These are phyloP conservation scores for Lolium perenne DNA, from an alignment of 176 grass and related monocot genomes.

Conservation along the genomic window DNA sequence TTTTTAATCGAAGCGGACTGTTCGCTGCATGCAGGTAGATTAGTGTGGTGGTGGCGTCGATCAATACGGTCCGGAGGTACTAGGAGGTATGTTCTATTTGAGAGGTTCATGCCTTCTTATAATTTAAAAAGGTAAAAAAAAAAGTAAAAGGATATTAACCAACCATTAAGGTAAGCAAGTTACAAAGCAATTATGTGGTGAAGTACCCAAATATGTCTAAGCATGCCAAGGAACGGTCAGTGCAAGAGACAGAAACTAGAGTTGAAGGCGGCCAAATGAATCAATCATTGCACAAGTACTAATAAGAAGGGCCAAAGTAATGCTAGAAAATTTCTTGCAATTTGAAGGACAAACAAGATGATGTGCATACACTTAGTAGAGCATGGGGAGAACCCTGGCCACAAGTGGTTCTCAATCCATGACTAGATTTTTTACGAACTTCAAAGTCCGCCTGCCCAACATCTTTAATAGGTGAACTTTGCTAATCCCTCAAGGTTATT, in stretches of 20 bases:
- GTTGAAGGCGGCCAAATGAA: background rate
- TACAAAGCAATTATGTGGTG: background rate
- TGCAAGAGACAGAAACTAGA: background rate
- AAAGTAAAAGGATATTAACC: background rate
- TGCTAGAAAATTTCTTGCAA: background rate
- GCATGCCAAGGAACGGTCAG: background rate
- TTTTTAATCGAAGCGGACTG: too few species aligned
- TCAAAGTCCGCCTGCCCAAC: background rate
- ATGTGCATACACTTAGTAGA: background rate
- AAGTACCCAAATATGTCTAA: constrained; percentile 6
- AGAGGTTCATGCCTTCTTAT: constrained; percentile 6
- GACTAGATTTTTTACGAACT: background rate
- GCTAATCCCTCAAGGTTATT: background rate
- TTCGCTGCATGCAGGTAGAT: too few species aligned
- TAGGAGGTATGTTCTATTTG: constrained; percentile 3
- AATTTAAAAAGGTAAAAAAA: background rate
- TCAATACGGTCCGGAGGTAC: too few species aligned
- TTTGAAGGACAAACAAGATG: background rate
- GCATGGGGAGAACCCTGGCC: background rate
- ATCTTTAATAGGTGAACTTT: constrained; percentile 33
- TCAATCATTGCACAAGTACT: background rate
- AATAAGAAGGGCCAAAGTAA: background rate
- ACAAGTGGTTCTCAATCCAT: constrained; percentile 26
- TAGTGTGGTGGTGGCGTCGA: too few species aligned
- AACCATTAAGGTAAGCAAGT: constrained; percentile 20